Percentiles rank a stretch among this genome's conserved stretches.
These are phyloP conservation scores for Russula virescens DNA, from an alignment of 768 basidiomycete species.

Conservation along the genomic window DNA sequence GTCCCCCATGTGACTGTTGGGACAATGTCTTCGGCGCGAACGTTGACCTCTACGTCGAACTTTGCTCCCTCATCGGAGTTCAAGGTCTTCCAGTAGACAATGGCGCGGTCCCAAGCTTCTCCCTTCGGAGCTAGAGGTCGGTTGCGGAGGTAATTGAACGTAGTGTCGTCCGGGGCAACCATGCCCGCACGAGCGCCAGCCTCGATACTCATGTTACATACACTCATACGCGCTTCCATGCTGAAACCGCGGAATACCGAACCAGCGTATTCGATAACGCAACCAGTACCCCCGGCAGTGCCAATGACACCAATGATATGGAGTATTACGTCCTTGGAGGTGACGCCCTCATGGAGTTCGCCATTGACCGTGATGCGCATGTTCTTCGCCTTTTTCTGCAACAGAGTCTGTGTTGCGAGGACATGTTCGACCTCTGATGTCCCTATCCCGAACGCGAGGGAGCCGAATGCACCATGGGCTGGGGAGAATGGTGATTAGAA, in stretches of 20 bases:
- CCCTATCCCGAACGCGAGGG: constrained; percentile 62
- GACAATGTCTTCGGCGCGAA: constrained; percentile 54
- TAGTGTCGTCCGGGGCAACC: constrained; percentile 59
- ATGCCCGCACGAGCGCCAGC: constrained; percentile 60
- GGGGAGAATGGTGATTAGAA: constrained; percentile 1
- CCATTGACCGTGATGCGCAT: constrained; percentile 62
- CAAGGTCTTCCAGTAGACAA: constrained; percentile 54
- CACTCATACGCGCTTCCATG: constrained; percentile 59
- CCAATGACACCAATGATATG: constrained; percentile 61
- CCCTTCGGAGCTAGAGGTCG: constrained; percentile 53
- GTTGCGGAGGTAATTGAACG: constrained; percentile 55
- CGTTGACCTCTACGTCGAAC: constrained; percentile 53
- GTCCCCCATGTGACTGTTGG: constrained; percentile 66
- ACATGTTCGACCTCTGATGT: constrained; percentile 68
- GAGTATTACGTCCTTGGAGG: constrained; percentile 59
- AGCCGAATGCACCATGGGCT: constrained; percentile 64
- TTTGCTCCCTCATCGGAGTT: constrained; percentile 51
- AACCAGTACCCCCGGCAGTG: constrained; percentile 61
- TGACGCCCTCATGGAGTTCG: constrained; percentile 47
- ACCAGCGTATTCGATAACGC: constrained; percentile 58
- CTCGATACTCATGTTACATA: constrained; percentile 68
- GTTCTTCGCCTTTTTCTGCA: constrained; percentile 59
- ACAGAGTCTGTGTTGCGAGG: constrained; percentile 58
- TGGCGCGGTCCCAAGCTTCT: constrained; percentile 55
- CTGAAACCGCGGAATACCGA: constrained; percentile 48